Conservation (phyloP, 495 filamentous ascomycete species). For the Cairneyella variabilis region DNA sequence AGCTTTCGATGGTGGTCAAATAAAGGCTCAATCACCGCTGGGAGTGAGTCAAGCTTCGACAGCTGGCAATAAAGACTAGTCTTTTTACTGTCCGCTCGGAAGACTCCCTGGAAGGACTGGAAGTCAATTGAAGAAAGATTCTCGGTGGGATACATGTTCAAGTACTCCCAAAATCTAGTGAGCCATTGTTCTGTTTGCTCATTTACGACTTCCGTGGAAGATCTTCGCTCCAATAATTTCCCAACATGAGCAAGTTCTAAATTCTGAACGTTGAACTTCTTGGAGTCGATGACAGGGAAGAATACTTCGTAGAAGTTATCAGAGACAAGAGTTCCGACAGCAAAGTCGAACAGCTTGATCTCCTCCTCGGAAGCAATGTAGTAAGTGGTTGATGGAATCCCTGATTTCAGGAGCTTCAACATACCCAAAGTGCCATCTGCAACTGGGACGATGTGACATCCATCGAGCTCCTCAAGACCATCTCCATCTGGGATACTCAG, state of each 20-base stretch:
- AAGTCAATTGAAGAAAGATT: not conserved
- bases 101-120: not conserved
- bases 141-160: slow-evolving; percentile 6
- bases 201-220: not conserved
- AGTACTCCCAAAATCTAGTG: slow-evolving; percentile 24
- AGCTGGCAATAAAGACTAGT: not conserved
- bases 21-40: slow-evolving; percentile 15
- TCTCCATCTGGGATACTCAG: slow-evolving; percentile 6
- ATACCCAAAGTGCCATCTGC: slow-evolving; percentile 26
- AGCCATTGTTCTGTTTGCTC: slow-evolving; percentile 21
- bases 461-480: slow-evolving; percentile 16
- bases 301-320: not conserved
- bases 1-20: slow-evolving; percentile 5
- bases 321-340: slow-evolving; percentile 16
- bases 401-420: slow-evolving; percentile 8
- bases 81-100: not conserved
- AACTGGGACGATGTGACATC: slow-evolving; percentile 30
- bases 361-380: slow-evolving; percentile 22
- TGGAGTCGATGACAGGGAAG: not conserved
- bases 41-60: not conserved
- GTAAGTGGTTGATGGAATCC: not conserved
- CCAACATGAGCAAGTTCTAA: slow-evolving; percentile 17
- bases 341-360: slow-evolving; percentile 25
- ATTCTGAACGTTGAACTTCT: slow-evolving; percentile 22
- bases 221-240: slow-evolving; percentile 7